These are phyloP conservation scores for Brassica rapa DNA, from an alignment of 345 rosid genomes.

Conservation along the genomic window DNA sequence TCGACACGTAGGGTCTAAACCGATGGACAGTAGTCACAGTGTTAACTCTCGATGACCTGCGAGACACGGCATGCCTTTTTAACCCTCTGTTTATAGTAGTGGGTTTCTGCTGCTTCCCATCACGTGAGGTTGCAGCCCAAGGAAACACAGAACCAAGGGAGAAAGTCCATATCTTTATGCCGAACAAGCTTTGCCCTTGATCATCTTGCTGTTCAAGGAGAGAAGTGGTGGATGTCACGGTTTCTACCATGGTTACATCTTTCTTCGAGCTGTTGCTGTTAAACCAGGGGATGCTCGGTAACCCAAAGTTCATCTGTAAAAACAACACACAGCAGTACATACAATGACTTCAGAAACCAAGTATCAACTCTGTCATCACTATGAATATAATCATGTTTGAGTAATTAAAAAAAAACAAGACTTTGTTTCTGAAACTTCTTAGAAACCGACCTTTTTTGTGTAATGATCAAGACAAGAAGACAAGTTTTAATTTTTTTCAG, in stretches of 20 bases:
- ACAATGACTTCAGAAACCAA: conserved; percentile 3
- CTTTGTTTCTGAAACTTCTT: conserved; percentile 1
- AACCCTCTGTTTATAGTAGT: conserved; percentile 66
- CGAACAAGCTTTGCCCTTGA: conserved; percentile 42
- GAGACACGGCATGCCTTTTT: conserved; percentile 51
- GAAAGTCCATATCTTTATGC: conserved; percentile 61
- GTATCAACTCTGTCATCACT: background rate
- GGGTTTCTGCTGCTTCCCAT: conserved; percentile 44
- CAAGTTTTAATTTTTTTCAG: background rate
- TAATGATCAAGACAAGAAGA: conserved; percentile 4
- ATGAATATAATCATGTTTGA: background rate
- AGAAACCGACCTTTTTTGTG: background rate
- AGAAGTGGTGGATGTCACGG: conserved; percentile 40
- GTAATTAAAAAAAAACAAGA: background rate
- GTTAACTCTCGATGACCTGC: conserved; percentile 27
- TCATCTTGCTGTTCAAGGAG: conserved; percentile 42
- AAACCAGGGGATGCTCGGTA: conserved; percentile 51
- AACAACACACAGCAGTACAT: conserved; percentile 1
- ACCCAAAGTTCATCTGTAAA: conserved; percentile 50
- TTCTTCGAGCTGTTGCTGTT: conserved; percentile 35
- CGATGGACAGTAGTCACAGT: conserved; percentile 45
- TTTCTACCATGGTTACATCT: conserved; percentile 43
- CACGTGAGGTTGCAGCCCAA: conserved; percentile 43
- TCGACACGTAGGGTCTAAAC: conserved; percentile 87
- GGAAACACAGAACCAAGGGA: conserved; percentile 63